Conservation (phyloP, 768 basidiomycete genomes). For the Saitozyma podzolica region DNA sequence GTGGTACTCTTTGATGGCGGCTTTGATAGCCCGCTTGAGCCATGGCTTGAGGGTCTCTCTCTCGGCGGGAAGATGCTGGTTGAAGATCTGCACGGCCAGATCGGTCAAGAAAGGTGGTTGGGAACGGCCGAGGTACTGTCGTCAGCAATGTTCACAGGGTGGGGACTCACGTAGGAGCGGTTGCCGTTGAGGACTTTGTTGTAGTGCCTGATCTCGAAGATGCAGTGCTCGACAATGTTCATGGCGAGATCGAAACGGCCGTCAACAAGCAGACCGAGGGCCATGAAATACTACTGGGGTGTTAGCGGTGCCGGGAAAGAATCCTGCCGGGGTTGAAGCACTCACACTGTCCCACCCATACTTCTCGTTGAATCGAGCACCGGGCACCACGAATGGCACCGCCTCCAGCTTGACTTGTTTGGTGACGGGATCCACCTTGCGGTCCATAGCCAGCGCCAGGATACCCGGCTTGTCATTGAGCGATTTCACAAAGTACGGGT, state of each 20-base stretch:
- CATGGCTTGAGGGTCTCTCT: constrained; percentile 79
- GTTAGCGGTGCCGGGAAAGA: constrained; percentile 13
- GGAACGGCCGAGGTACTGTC: constrained; percentile 82
- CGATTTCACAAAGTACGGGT: constrained; percentile 84
- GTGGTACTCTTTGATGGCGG: constrained; percentile 98
- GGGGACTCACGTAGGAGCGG: constrained; percentile 62
- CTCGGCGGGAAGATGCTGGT: constrained; percentile 69
- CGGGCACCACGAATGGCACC: constrained; percentile 95
- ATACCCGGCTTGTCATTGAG: constrained; percentile 93
- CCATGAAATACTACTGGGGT: constrained; percentile 43
- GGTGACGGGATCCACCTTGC: constrained; percentile 33
- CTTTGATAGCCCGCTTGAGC: constrained; percentile 93
- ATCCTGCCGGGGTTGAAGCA: background rate
- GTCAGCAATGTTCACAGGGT: constrained; percentile 11
- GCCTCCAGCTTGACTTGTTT: constrained; percentile 86
- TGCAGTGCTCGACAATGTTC: constrained; percentile 98
- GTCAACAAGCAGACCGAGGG: constrained; percentile 85
- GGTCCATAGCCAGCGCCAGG: constrained; percentile 83
- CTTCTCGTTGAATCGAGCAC: constrained; percentile 56
- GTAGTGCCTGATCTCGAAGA: constrained; percentile 98
- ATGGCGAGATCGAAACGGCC: constrained; percentile 92
- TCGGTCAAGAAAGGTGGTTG: constrained; percentile 99
- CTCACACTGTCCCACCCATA: constrained; percentile 51
- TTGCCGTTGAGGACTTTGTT: constrained; percentile 89
- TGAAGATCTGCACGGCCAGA: constrained; percentile 97